Base-by-base conservation (phyloP, 2,329 filamentous ascomycete genomes). In the Xylariaceae sp. region DNA sequence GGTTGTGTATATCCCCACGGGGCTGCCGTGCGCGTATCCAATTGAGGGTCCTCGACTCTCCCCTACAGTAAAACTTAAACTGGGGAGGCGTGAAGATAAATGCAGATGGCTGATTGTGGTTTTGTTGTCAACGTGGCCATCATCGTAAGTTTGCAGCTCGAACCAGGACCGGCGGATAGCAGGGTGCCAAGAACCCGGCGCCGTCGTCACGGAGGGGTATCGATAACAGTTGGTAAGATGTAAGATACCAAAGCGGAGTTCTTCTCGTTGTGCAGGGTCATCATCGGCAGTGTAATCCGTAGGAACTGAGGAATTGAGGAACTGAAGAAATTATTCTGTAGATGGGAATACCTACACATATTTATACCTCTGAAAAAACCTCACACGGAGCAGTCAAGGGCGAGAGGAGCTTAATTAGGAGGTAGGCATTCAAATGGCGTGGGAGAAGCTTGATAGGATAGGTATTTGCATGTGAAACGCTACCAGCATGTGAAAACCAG, bases 51-150 rank as follows among this genome's bases (percentile, higher is more conserved):
- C 23, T 30, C 17, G 17, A 18, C 17, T 18, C 17, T 18, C 17
- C 23, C 37, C 4, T 42, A 42, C 37, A 10, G 37, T 42, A 9
- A 10, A 42, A 42, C 5, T 13, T 42, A 42, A 30, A 30, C 23
- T 30, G 23, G 23, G 23, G 23, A 30, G 23, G 23, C 23, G 23
- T 30, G 23, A 30, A 30, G 23, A 30, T 30, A 30, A 30, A 30
- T 30, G 23, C 23, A 30, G 23, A 30, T 30, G 23, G 37, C 13
- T 45, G 42, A 45, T 13, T n/a, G 10, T 45, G 11, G 4, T 42
- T 42, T 9, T 10, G 8, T 45, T 6, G 13, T 53, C 39, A 30
- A 63, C 62, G 56, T 61, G 62, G 62, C 52, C 59, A 37, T 53
- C 57, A 8, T 47, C 23, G 23, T 30, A 30, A 30, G 23, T 30